These are phyloP conservation scores for Fusarium sp. DNA, from an alignment of 2,329 filamentous ascomycete genomes.

Conservation along the genomic window DNA sequence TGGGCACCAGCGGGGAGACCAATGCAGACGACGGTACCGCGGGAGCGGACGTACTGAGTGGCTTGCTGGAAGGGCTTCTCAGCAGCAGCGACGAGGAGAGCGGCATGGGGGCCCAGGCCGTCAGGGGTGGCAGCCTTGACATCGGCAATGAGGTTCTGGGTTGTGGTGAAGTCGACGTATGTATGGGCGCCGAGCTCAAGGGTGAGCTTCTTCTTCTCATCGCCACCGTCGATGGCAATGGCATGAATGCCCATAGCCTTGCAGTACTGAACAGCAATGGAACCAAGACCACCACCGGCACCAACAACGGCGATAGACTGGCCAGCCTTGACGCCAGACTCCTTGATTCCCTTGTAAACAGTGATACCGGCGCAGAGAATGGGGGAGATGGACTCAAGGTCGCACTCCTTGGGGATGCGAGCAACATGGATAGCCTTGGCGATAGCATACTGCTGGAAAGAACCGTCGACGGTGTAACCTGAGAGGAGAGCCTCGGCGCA, in stretches of 20 bases:
- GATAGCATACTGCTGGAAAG: slow-evolving; percentile 92
- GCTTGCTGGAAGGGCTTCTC: slow-evolving; percentile 98
- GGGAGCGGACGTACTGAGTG: slow-evolving; percentile 83
- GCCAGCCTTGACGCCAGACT: slow-evolving; percentile 77
- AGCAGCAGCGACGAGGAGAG: slow-evolving; percentile 83
- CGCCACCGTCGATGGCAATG: slow-evolving; percentile 84
- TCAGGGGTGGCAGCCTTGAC: slow-evolving; percentile 84
- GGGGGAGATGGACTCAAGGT: slow-evolving; percentile 80
- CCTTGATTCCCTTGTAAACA: slow-evolving; percentile 91
- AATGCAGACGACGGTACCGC: slow-evolving; percentile 86
- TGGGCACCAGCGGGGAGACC: slow-evolving; percentile 84
- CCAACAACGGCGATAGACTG: slow-evolving; percentile 86
- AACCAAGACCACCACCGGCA: slow-evolving; percentile 84
- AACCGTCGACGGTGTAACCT: slow-evolving; percentile 91
- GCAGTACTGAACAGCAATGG: slow-evolving; percentile 84
- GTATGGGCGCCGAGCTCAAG: slow-evolving; percentile 72
- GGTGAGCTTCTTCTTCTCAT: slow-evolving; percentile 79
- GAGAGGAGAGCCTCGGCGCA: slow-evolving; percentile 80
- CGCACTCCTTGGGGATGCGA: slow-evolving; percentile 78
- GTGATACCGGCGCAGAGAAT: slow-evolving; percentile 87
- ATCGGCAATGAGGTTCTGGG: slow-evolving; percentile 81
- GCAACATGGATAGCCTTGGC: slow-evolving; percentile 88
- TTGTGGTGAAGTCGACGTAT: slow-evolving; percentile 83
- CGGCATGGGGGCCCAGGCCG: slow-evolving; percentile 85
- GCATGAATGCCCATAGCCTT: slow-evolving; percentile 86